phyloP scores from a whole-genome alignment of 352 stramenopile species.

The Thraustochytrium striatum region DNA sequence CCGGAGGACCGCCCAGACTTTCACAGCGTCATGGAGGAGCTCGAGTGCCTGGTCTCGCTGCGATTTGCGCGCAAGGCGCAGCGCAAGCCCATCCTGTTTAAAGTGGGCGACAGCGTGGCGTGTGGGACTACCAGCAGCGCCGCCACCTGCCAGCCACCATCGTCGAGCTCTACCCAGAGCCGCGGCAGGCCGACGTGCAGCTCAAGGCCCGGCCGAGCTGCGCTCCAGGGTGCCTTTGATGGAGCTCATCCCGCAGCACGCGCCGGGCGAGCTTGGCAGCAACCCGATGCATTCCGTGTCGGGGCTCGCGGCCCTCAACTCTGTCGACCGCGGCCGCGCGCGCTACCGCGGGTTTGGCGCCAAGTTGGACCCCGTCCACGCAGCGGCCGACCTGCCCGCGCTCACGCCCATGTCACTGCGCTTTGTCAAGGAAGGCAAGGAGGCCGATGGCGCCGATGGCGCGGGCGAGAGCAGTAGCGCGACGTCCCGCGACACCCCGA shows the following conservation, averaged over 20 bases:
- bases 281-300: constrained; percentile 3
- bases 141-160: constrained; percentile 27
- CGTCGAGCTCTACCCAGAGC: not conserved
- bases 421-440: not conserved
- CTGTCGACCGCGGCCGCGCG: not conserved
- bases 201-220: constrained; percentile 20
- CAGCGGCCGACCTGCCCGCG: not conserved
- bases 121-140: constrained; percentile 35
- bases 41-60: not conserved
- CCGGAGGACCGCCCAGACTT: constrained; percentile 4
- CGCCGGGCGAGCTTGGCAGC: not conserved
- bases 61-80: not conserved
- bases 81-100: not conserved
- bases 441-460: no score
- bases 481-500: no score
- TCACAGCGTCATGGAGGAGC: constrained; percentile 22
- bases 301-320: not conserved
- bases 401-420: not conserved
- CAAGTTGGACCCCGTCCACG: not conserved
- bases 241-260: constrained; percentile 9
- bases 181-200: not conserved
- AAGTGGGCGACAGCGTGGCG: constrained; percentile 19
- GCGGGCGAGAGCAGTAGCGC: no score
- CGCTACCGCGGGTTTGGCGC: no score
- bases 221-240: not conserved